Base-by-base conservation (phyloP, 768 basidiomycete genomes). In the Auricularia cornea region DNA sequence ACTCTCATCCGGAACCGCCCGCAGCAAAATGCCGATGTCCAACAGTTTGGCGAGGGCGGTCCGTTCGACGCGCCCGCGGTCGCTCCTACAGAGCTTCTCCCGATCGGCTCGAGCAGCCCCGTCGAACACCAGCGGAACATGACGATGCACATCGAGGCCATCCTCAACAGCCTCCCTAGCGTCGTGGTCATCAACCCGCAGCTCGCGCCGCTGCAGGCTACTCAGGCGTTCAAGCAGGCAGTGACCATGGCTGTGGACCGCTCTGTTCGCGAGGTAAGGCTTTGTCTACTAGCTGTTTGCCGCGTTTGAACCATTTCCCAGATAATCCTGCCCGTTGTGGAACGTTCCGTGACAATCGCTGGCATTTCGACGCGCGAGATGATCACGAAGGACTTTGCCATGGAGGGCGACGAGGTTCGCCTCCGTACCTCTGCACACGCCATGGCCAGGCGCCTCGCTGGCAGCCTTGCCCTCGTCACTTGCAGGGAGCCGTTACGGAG, bases 301-400 rank as follows among this genome's bases (percentile, higher is more conserved):
- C 33, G 40, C 28, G 59, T 60, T 61, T 52, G 3, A 65, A 29
- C 56, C 41, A 65, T 60, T 61, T 52, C 56, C 1, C 66, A 94
- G 88, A 98, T 98, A 64, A 95, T 99, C 68, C 80, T 95, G 20
- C 97, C 97, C 4, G 96, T 99, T 60, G 95, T 99, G 28, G 97
- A 99, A 70, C 85, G 97, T 60, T 98, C 95, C 26, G 97, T 98
- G 28, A 98, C 97, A 1, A 98, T 99, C 67, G 96, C 96, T 12
- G 94, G 94, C 29, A 98, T 98, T 67, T 98, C 97, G 16, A 96
- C 96, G 20, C 83, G 94, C 41, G 97, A 99, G 72, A 80, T 99
- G 11, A 92, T 97, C 23, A 84, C 88, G 56, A 98, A 98, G 76
- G 97, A 99, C 73, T 99, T 95, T 67, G 94, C 90, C 3, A 92